These are phyloP conservation scores for Phaeosphaeriaceae sp. DNA, from an alignment of 2,329 filamentous ascomycete species.

Conservation along the genomic window DNA sequence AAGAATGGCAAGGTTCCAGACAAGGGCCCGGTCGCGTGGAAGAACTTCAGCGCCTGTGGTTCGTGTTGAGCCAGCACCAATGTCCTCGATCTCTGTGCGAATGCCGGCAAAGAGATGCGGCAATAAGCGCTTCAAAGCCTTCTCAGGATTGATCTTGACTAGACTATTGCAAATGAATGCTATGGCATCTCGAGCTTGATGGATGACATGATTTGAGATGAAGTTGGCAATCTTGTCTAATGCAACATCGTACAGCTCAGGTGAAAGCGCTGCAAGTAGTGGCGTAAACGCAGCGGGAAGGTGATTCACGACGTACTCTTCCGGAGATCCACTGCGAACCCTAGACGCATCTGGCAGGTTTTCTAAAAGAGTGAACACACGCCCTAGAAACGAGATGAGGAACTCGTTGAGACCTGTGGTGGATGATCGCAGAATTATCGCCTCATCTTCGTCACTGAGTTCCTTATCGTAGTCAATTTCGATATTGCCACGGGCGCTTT, in stretches of 20 bases:
- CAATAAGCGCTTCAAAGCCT: constrained; percentile 87
- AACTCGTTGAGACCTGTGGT: constrained; percentile 95
- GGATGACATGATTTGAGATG: constrained; percentile 90
- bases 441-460: constrained; percentile 84
- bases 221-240: constrained; percentile 92
- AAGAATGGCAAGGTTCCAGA: constrained; percentile 96
- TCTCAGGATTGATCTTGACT: constrained; percentile 94
- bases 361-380: constrained; percentile 93
- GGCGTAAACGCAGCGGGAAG: constrained; percentile 90
- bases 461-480: constrained; percentile 84
- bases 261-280: constrained; percentile 86
- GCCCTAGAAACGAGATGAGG: constrained; percentile 84
- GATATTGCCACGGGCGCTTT: constrained; percentile 82
- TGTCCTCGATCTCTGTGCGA: constrained; percentile 94
- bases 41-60: constrained; percentile 93
- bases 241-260: constrained; percentile 90
- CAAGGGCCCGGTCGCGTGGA: constrained; percentile 86
- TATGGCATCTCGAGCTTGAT: constrained; percentile 96
- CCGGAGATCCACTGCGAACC: constrained; percentile 86
- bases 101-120: constrained; percentile 92
- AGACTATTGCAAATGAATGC: constrained; percentile 97
- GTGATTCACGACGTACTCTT: constrained; percentile 97
- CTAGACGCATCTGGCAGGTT: constrained; percentile 91
- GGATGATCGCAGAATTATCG: constrained; percentile 86
- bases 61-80: constrained; percentile 91